Evolutionary conservation across 2,329 filamentous ascomycete species (phyloP), one percentile per base, ranked within the genome.

Genomic region (Phialocephala sp.): DNA sequence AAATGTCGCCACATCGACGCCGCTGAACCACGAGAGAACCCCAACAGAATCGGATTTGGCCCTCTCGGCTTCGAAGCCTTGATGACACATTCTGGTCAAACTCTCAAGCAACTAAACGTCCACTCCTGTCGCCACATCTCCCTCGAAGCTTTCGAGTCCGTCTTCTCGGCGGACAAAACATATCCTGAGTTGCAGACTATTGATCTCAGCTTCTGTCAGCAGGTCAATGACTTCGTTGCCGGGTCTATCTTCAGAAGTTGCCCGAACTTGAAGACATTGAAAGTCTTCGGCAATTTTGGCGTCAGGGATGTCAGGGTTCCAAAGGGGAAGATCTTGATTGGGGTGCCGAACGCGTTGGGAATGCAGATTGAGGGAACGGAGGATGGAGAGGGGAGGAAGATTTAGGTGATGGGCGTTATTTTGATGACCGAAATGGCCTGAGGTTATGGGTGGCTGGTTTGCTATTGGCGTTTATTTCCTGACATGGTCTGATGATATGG

Each of bases 111-210:
- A 47, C 81, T 98, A 39, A 91, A 96, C 74, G 82, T 97, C n/a
- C 87, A 92, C 15, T 91, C 90, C 0, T 97, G 93, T 75, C 89
- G 94, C 2, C 91, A 97, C 76, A 94, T 98, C 68, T 85, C 87
- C 1, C 82, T 85, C 39, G 80, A 85, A 18, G 88, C 91, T 0
- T 93, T 97, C 66, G 87, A 92, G 68, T 84, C 89, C 11, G 89
- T 91, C 0, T 97, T 98, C 73, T 79, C 81, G 6, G 78, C 80
- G 9, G 83, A 82, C 27, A 85, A 84, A 54, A 74, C 70, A 24
- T 97, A 96, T 71, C 87, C 90, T 0, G 81, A 87, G 12, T 82
- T 98, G 39, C 80, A 82, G 66, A 85, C 90, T 64, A 80, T 97
- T 52, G 93, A 97, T 75, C 81, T 95, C 52, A 91, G 89, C 61